Evolutionary conservation across 2,329 filamentous ascomycete species (phyloP).

Genomic region (Paecilomyces dactylethromorphus): DNA sequence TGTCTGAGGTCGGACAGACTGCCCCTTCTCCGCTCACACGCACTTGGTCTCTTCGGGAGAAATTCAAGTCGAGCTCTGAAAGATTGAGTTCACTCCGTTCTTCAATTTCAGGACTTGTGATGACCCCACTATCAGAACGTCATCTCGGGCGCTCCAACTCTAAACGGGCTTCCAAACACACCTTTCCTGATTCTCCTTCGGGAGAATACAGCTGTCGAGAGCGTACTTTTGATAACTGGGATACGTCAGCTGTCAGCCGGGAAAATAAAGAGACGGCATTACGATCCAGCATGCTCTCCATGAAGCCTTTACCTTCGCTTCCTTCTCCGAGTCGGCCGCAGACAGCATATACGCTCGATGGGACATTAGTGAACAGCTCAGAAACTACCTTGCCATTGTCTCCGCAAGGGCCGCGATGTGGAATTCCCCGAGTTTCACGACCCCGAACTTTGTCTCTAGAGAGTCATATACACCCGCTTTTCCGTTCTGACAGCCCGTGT

Average conservation of each 20-base stretch:
- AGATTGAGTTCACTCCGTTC: slow-evolving; percentile 7
- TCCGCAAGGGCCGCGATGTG: slow-evolving; percentile 4
- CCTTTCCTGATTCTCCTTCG: slow-evolving; percentile 14
- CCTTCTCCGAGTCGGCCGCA: not conserved
- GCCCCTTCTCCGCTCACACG: slow-evolving; percentile 6
- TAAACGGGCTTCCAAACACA: slow-evolving; percentile 14
- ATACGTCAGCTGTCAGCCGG: slow-evolving; percentile 3
- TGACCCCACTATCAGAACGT: slow-evolving; percentile 16
- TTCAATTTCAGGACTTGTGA: slow-evolving; percentile 18
- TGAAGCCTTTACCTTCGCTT: not conserved
- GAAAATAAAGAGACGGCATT: slow-evolving; percentile 8
- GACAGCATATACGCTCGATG: not conserved
- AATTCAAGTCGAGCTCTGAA: slow-evolving; percentile 10
- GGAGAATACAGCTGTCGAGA: not conserved
- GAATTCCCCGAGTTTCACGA: slow-evolving; percentile 8
- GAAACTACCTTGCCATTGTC: not conserved
- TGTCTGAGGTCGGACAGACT: slow-evolving; percentile 2
- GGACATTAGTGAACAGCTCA: not conserved
- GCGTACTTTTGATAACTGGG: slow-evolving; percentile 1
- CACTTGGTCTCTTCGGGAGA: slow-evolving; percentile 4
- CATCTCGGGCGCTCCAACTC: slow-evolving; percentile 25
- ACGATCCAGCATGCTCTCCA: not conserved
- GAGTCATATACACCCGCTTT: slow-evolving; percentile 53
- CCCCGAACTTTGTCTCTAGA: slow-evolving; percentile 28
- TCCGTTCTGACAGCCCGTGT: slow-evolving; percentile 47